Evolutionary conservation across 73 alveolate genomes (phyloP).

Genomic region (Blepharisma stoltei): DNA sequence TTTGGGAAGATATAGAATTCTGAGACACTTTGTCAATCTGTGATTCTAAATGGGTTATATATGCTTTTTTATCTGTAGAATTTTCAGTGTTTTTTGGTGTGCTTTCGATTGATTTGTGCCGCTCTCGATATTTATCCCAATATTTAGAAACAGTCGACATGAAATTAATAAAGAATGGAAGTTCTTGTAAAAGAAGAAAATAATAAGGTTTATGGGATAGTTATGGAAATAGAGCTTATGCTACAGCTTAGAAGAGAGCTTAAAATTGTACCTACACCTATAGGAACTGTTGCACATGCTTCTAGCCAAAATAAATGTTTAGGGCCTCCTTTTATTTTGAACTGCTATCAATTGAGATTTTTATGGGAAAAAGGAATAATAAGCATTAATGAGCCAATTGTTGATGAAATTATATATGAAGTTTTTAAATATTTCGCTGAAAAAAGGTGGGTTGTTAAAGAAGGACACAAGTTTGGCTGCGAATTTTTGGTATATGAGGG

Average conservation of each 20-base stretch:
- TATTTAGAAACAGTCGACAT: conserved; percentile 10
- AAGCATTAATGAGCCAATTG: neutral
- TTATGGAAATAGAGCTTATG: neutral
- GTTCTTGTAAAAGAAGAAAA: too few species aligned
- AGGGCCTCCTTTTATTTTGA: conserved; percentile 25
- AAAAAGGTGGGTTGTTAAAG: neutral
- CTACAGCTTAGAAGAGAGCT: neutral
- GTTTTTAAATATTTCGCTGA: conserved; percentile 11
- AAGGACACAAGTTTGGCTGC: conserved; percentile 1
- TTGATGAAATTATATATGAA: neutral
- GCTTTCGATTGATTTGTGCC: neutral
- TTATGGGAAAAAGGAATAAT: neutral
- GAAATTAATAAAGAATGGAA: too few species aligned
- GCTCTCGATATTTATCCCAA: conserved; percentile 14
- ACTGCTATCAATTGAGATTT: neutral
- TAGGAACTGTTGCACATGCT: conserved; percentile 6
- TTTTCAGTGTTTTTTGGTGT: neutral
- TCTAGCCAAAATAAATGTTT: conserved; percentile 5
- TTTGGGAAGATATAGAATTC: conserved; percentile 39
- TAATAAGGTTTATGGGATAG: neutral
- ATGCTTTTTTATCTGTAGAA: conserved; percentile 55
- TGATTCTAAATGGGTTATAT: conserved; percentile 50
- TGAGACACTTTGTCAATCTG: conserved; percentile 53
- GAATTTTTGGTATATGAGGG: conserved; percentile 5
- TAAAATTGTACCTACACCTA: neutral